A percentile compares a stretch with the other conserved stretches of the same genome.
phyloP scores from a whole-genome alignment of 768 basidiomycete species.

The Amyloporia xantha region DNA sequence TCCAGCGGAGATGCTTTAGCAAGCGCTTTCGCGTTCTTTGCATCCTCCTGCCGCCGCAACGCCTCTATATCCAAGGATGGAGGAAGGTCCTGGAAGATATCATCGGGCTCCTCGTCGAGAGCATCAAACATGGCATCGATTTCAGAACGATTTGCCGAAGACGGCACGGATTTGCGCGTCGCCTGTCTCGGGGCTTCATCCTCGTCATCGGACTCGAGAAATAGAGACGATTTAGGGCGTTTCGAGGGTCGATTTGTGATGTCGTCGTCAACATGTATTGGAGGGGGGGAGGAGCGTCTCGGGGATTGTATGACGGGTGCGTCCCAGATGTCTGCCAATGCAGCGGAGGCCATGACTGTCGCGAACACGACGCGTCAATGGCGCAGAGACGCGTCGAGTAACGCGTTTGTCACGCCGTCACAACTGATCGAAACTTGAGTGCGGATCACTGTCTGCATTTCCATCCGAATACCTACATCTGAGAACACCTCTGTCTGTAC shows the following conservation, averaged over 20 bases:
- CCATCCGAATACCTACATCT: too few species aligned
- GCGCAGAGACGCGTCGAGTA: background rate
- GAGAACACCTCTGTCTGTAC: too few species aligned
- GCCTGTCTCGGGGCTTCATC: slow-evolving; percentile 29
- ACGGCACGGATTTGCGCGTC: slow-evolving; percentile 16
- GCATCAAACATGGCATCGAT: slow-evolving; percentile 40
- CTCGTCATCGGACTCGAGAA: slow-evolving; percentile 51
- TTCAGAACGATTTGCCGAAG: slow-evolving; percentile 21
- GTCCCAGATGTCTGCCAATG: slow-evolving; percentile 47
- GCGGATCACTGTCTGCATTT: too few species aligned
- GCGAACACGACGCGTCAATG: slow-evolving; percentile 5
- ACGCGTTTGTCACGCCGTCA: background rate
- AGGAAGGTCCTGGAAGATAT: slow-evolving; percentile 32
- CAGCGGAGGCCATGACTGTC: slow-evolving; percentile 7
- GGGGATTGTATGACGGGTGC: slow-evolving; percentile 34
- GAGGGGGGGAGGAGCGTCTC: slow-evolving; percentile 1
- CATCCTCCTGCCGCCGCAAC: slow-evolving; percentile 49
- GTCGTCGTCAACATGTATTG: slow-evolving; percentile 8
- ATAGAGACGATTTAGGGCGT: slow-evolving; percentile 39
- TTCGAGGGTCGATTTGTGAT: slow-evolving; percentile 14
- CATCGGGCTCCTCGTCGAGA: slow-evolving; percentile 43
- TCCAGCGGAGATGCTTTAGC: slow-evolving; percentile 12
- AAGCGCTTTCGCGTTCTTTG: slow-evolving; percentile 32
- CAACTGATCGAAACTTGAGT: background rate
- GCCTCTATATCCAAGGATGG: slow-evolving; percentile 47